Conservation (phyloP, 2,329 filamentous ascomycete species). For the Exophiala alcalophila region DNA sequence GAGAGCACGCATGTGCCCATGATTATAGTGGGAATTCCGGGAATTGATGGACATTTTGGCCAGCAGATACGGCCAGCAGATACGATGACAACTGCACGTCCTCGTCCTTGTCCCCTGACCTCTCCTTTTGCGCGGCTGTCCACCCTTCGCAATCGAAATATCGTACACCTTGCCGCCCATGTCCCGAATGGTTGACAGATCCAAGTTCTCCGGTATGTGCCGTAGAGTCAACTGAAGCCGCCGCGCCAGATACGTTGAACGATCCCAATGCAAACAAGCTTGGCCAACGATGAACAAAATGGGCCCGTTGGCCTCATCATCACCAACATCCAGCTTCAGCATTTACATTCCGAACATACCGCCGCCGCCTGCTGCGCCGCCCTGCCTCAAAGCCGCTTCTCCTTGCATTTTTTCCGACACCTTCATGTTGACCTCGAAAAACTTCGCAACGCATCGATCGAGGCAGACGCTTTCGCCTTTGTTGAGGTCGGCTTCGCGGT, state of each 20-base stretch:
- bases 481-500: conserved; percentile 95
- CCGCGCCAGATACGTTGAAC: too few species aligned
- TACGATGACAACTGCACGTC: background rate
- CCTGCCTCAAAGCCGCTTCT: conserved; percentile 68
- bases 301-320: too few species aligned
- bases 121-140: too few species aligned
- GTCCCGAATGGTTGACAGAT: too few species aligned
- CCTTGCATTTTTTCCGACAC: conserved; percentile 95
- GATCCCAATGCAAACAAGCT: too few species aligned
- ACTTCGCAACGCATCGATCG: conserved; percentile 95
- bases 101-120: background rate
- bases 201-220: too few species aligned
- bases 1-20: background rate
- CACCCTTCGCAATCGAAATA: too few species aligned
- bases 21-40: background rate
- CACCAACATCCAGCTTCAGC: too few species aligned
- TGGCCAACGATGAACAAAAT: too few species aligned
- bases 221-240: too few species aligned
- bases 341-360: conserved; percentile 42
- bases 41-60: too few species aligned
- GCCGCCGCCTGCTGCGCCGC: conserved; percentile 54
- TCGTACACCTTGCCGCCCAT: background rate
- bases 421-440: conserved; percentile 98
- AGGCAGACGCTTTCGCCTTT: conserved; percentile 99
- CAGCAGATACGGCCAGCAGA: too few species aligned